phyloP scores from a whole-genome alignment of 75 land plant genomes.

The Selaginella tamariscina region DNA sequence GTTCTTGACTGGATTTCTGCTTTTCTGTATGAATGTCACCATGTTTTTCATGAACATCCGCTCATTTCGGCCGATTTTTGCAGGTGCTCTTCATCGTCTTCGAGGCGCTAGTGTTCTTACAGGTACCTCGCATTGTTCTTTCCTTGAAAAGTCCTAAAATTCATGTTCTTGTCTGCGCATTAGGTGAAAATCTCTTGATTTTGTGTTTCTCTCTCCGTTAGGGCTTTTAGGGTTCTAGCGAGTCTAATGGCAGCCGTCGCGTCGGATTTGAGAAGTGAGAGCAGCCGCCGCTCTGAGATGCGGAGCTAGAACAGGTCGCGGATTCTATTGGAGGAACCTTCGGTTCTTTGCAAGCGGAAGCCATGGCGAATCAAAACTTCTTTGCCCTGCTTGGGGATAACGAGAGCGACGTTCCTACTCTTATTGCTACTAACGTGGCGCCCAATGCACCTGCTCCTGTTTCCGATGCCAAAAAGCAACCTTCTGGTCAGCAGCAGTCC shows the following conservation, averaged over 20 bases:
- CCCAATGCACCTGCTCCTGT: conserved; percentile 15
- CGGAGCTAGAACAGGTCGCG: not conserved
- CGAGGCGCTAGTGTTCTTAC: too few species aligned
- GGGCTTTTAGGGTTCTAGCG: conserved; percentile 1
- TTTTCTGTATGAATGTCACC: too few species aligned
- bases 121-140: too few species aligned
- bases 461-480: not conserved
- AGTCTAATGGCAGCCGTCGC: not conserved
- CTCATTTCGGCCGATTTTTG: too few species aligned
- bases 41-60: too few species aligned
- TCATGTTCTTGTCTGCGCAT: too few species aligned
- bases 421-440: conserved; percentile 24
- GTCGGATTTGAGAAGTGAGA: not conserved
- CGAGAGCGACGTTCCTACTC: conserved; percentile 41
- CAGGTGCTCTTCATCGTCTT: too few species aligned
- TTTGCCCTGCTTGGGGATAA: conserved; percentile 50
- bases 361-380: conserved; percentile 53
- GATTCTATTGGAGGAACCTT: not conserved
- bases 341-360: not conserved
- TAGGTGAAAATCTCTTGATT: not conserved
- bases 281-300: not conserved
- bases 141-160: too few species aligned
- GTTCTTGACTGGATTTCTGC: too few species aligned
- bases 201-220: not conserved
- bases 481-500: not conserved